Conservation (phyloP, 1,139 yeast species). For the Sugiyamaella pinicola region DNA sequence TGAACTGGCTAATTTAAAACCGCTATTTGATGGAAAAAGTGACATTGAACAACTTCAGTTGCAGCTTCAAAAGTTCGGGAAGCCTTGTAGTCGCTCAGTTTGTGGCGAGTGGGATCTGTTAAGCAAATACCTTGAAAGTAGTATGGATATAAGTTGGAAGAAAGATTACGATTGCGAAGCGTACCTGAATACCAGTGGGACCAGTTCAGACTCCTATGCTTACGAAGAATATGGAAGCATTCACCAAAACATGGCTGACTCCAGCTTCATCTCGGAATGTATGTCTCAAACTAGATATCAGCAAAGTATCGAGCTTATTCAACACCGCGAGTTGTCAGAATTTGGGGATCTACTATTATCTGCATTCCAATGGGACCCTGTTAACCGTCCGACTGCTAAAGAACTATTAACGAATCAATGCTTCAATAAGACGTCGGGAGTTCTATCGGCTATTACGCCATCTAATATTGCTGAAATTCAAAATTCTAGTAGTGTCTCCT, state of each 20-base stretch:
- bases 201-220: not conserved
- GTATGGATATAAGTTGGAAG: not conserved
- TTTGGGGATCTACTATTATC: not conserved
- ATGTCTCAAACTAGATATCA: not conserved
- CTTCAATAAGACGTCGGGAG: constrained; percentile 38
- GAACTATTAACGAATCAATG: constrained; percentile 69
- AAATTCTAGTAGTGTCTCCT: not conserved
- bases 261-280: not conserved
- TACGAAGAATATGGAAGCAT: too few relatives aligned
- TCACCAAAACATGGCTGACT: not conserved
- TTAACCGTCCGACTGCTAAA: constrained; percentile 61
- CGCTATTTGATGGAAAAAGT: constrained; percentile 81
- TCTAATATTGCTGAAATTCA: not conserved
- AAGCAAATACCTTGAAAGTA: not conserved
- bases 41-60: constrained; percentile 71
- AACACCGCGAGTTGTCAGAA: not conserved
- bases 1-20: constrained; percentile 73
- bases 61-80: constrained; percentile 67
- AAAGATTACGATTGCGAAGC: not conserved
- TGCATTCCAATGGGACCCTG: constrained; percentile 56
- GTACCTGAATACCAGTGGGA: not conserved
- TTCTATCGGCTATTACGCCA: not conserved
- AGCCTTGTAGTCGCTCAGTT: constrained; percentile 32
- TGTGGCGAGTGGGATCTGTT: constrained; percentile 37
- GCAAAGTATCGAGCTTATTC: not conserved